Conservation (phyloP, 2,329 filamentous ascomycete species). For the Botryotinia narcissicola region DNA sequence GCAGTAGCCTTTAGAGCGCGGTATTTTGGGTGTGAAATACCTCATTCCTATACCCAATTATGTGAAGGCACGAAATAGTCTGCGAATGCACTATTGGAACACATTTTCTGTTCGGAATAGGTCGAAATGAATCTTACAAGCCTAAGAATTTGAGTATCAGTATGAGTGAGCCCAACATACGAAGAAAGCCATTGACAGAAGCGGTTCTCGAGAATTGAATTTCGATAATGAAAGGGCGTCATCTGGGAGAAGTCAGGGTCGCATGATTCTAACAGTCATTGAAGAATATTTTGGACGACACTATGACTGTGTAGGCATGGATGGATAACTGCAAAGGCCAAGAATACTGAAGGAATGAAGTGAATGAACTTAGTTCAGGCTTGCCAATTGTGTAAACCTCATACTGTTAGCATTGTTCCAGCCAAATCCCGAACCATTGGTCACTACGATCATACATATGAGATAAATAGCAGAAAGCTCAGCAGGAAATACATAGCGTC, state of each 20-base stretch:
- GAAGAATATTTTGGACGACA: not conserved
- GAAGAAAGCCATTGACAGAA: not conserved
- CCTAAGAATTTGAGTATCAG: not conserved
- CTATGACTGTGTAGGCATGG: not conserved
- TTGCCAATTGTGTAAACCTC: not conserved
- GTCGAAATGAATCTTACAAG: not conserved
- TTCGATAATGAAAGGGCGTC: not conserved
- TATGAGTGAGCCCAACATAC: not conserved
- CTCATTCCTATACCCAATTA: not conserved
- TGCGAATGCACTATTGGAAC: not conserved
- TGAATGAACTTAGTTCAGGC: not conserved
- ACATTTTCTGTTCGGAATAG: not conserved
- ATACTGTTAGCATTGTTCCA: not conserved
- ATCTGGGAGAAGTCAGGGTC: fast-evolving
- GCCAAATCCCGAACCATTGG: not conserved
- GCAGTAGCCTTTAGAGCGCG: not conserved
- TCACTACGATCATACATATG: not conserved
- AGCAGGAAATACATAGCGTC: not conserved
- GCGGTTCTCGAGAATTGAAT: not conserved
- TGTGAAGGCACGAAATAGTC: not conserved
- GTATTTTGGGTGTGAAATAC: not conserved
- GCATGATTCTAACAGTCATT: not conserved
- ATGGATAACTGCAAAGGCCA: fast-evolving
- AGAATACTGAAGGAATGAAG: not conserved
- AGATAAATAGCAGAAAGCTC: not conserved